phyloP scores from a whole-genome alignment of 495 filamentous ascomycete species.

The Lasiosphaeria ovina region DNA sequence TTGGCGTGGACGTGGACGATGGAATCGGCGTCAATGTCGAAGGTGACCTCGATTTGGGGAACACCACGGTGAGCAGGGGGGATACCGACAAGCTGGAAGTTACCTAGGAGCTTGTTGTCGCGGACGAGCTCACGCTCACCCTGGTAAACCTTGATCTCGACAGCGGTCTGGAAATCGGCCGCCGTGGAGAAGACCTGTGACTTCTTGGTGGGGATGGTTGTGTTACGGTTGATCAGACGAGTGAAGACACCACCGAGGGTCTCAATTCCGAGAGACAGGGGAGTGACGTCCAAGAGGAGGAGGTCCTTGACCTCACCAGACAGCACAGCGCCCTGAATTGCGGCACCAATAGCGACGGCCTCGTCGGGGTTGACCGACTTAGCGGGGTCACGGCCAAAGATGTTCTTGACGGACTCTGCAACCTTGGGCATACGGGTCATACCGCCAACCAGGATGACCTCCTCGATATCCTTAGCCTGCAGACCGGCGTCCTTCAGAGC shows the following conservation, averaged over 20 bases:
- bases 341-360: constrained; percentile 97
- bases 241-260: constrained; percentile 99
- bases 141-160: constrained; percentile 99
- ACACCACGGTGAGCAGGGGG: constrained; percentile 97
- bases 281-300: constrained; percentile 93
- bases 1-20: constrained; percentile 99
- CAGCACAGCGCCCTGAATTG: constrained; percentile 95
- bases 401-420: constrained; percentile 91
- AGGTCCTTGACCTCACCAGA: constrained; percentile 96
- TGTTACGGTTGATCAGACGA: constrained; percentile 99
- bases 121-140: constrained; percentile 99
- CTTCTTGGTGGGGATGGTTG: constrained; percentile 99
- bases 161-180: constrained; percentile 98
- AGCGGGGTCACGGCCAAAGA: constrained; percentile 96
- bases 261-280: constrained; percentile 98
- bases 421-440: constrained; percentile 99
- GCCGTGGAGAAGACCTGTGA: constrained; percentile 98
- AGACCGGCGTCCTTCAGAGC: constrained; percentile 96
- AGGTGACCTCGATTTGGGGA: constrained; percentile 97
- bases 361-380: constrained; percentile 99
- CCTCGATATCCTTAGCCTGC: constrained; percentile 93
- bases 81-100: constrained; percentile 99
- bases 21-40: constrained; percentile 98
- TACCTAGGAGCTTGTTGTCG: constrained; percentile 98
- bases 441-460: constrained; percentile 97